Percentiles rank a stretch among this genome's conserved stretches.
Evolutionary conservation across 2,329 filamentous ascomycete genomes (phyloP).

Genomic region (Macrophomina tecta): DNA sequence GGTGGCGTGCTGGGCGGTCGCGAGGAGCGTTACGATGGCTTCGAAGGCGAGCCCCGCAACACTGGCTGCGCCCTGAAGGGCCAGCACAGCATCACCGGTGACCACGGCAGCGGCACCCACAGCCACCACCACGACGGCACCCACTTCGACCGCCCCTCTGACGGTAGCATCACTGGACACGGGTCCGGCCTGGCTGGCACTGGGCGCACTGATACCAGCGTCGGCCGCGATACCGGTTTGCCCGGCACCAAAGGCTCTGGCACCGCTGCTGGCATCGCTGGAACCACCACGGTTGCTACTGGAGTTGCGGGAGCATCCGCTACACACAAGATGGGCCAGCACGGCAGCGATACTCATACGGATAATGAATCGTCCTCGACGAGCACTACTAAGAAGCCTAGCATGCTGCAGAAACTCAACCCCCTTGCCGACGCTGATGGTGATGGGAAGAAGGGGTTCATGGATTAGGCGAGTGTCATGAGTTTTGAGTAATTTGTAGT

Average conservation of each 20-base stretch:
- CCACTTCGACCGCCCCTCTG: neutral
- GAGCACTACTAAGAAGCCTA: slow-evolving; percentile 49
- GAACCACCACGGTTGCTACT: neutral
- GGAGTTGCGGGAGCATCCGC: neutral
- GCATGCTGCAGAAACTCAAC: slow-evolving; percentile 61
- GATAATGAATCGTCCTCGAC: no score
- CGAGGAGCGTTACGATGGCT: slow-evolving; percentile 64
- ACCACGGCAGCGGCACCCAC: neutral
- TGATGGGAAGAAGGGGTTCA: slow-evolving; percentile 61
- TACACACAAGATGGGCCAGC: slow-evolving; percentile 28
- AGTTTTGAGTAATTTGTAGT: no score
- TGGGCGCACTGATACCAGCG: neutral
- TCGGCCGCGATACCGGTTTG: neutral
- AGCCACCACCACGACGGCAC: neutral
- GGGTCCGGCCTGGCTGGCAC: neutral
- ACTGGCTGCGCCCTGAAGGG: slow-evolving; percentile 42
- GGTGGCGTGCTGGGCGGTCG: slow-evolving; percentile 62
- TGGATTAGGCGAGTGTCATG: neutral
- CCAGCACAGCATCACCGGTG: slow-evolving; percentile 11
- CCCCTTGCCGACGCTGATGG: slow-evolving; percentile 59
- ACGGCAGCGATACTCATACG: neutral
- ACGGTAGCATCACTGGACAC: neutral
- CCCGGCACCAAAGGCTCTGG: slow-evolving; percentile 7
- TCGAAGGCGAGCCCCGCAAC: slow-evolving; percentile 65
- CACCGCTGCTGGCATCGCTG: slow-evolving; percentile 1